Evolutionary conservation across 768 basidiomycete species (phyloP).

Genomic region (Pisolithus tinctorius): DNA sequence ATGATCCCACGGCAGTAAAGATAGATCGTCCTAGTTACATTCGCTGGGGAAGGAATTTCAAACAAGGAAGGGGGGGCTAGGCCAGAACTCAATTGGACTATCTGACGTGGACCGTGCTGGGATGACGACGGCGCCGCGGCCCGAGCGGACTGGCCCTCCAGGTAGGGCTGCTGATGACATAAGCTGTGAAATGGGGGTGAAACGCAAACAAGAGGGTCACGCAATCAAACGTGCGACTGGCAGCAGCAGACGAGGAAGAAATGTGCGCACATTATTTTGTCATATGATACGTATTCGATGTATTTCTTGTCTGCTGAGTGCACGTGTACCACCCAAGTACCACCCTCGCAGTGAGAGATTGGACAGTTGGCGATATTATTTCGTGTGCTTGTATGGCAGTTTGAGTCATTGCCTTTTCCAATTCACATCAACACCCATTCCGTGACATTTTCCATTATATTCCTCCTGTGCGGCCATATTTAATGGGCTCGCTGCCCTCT

Average conservation of each 20-base stretch:
- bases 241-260: background rate
- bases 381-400: conserved; percentile 8
- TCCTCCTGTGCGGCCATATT: conserved; percentile 33
- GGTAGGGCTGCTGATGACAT: background rate
- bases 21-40: background rate
- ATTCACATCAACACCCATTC: conserved; percentile 20
- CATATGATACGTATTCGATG: background rate
- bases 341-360: background rate
- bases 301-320: background rate
- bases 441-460: conserved; percentile 27
- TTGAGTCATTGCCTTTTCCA: conserved; percentile 28
- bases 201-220: background rate
- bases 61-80: background rate
- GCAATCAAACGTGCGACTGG: conserved; percentile 13
- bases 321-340: conserved; percentile 1
- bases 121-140: background rate
- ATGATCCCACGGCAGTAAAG: background rate
- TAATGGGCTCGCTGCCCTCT: conserved; percentile 19
- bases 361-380: conserved; percentile 5
- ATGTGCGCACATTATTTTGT: conserved; percentile 1
- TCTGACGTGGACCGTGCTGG: too few relatives aligned
- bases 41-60: background rate
- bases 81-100: background rate
- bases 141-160: background rate
- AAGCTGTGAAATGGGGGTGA: background rate